phyloP scores from a whole-genome alignment of 768 basidiomycete genomes.

The Leucosporidium yakuticum region DNA sequence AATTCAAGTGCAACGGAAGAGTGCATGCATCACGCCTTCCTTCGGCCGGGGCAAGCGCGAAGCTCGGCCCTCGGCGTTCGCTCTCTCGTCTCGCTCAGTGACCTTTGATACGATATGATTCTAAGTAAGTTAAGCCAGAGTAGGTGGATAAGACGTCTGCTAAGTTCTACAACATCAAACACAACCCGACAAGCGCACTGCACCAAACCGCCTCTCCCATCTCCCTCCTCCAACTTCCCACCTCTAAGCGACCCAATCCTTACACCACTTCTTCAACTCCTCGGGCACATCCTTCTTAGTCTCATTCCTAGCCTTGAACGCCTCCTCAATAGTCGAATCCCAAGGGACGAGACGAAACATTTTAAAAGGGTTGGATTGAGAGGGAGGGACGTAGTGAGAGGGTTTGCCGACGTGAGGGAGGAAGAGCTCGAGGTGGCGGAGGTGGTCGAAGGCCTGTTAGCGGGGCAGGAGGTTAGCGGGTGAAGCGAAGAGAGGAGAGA shows the following conservation, averaged over 20 bases:
- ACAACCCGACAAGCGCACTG: no score
- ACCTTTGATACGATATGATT: no score
- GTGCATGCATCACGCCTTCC: no score
- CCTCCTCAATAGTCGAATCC: constrained; percentile 16
- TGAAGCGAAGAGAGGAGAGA: no score
- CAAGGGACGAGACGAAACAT: constrained; percentile 23
- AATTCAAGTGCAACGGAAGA: no score
- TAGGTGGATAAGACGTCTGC: no score
- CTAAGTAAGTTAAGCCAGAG: no score
- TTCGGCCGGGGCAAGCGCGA: no score
- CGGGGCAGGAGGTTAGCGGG: neutral
- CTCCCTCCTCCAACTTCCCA: neutral
- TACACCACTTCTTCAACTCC: constrained; percentile 20
- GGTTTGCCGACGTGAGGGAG: constrained; percentile 12
- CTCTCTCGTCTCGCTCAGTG: no score
- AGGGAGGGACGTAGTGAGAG: constrained; percentile 8
- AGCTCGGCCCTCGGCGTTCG: no score
- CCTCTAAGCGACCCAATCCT: constrained; percentile 14
- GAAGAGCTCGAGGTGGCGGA: constrained; percentile 23
- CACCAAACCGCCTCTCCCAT: no score
- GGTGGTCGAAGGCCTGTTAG: constrained; percentile 24
- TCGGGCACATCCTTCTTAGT: constrained; percentile 8
- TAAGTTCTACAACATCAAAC: no score
- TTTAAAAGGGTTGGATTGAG: constrained; percentile 17
- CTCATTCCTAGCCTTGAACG: constrained; percentile 15